Evolutionary conservation across 129 eudicot species (phyloP).

Genomic region (Logfia minima): DNA sequence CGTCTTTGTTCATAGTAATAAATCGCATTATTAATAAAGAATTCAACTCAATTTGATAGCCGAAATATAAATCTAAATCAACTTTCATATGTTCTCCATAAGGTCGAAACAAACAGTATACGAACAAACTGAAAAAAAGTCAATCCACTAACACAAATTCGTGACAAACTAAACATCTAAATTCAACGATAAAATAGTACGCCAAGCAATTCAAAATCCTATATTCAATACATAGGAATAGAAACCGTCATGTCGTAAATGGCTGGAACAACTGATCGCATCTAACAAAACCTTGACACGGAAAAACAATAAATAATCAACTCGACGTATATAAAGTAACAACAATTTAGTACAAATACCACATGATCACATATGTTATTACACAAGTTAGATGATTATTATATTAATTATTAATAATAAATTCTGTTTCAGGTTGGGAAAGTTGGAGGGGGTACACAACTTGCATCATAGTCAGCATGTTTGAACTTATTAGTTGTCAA

Average conservation of each 20-base stretch:
- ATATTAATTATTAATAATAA: not conserved
- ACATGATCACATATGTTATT: conserved; percentile 16
- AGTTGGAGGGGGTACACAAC: conserved; percentile 75
- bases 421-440: conserved; percentile 55
- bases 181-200: too few species aligned
- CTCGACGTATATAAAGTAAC: conserved; percentile 8
- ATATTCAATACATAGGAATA: too few species aligned
- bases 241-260: too few species aligned
- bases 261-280: conserved; percentile 90
- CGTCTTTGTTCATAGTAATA: not conserved
- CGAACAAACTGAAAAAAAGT: too few species aligned
- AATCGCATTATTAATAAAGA: not conserved
- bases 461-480: conserved; percentile 76
- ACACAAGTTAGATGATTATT: not conserved
- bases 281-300: conserved; percentile 75
- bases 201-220: too few species aligned
- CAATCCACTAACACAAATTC: too few species aligned
- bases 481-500: conserved; percentile 70
- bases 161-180: too few species aligned
- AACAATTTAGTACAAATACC: not conserved
- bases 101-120: too few species aligned
- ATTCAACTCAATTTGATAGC: not conserved
- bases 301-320: not conserved
- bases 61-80: not conserved
- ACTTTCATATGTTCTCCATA: too few species aligned